Base-by-base conservation (phyloP, 148 eudicot species). In the Spergularia bocconei region DNA sequence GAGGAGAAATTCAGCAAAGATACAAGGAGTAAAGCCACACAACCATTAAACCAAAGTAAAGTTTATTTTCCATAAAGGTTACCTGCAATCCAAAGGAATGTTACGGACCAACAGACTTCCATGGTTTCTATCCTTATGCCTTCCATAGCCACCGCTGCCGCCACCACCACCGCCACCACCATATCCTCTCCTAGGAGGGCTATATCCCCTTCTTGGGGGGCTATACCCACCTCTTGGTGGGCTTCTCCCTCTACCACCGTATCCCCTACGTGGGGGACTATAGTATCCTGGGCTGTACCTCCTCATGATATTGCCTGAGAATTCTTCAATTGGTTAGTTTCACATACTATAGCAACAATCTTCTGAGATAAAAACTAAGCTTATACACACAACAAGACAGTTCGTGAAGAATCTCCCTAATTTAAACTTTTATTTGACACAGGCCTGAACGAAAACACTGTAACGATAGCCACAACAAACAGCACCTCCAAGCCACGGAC, bases 41-140 rank as follows among this genome's bases (percentile, higher is more conserved):
- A 41, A 47, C 36, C 65, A 38, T 6, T 3, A 48, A 13, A 68
- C 21, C 36, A 54, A 12, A 14, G 56, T 14, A 23, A 20, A 21
- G 54, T 12, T 16, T n/a, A 63, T 15, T 17, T 15, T 9, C 33
- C 14, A 41, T n/a, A 6, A 8, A 47, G 39, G 29, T 76, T 78
- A 88, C 95, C 91, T 88, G 91, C 85, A 82, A 79, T 82, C 80
- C 80, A 88, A 54, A 51, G 95, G 95, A 77, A 90, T 90, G 67
- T 90, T 90, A 56, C 95, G 91, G 38, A 90, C 95, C 70, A 90
- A 77, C 59, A 90, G 80, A 60, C 95, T 90, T 21, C 95, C 95
- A 79, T 81, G 78, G 58, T 74, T 81, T 47, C 79, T 82, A 72
- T 86, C 89, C 86, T 86, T 86, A 39, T 83, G 82, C 69, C 94